Conservation (phyloP, 2,329 filamentous ascomycete genomes). For the Rhinocladiella similis region DNA sequence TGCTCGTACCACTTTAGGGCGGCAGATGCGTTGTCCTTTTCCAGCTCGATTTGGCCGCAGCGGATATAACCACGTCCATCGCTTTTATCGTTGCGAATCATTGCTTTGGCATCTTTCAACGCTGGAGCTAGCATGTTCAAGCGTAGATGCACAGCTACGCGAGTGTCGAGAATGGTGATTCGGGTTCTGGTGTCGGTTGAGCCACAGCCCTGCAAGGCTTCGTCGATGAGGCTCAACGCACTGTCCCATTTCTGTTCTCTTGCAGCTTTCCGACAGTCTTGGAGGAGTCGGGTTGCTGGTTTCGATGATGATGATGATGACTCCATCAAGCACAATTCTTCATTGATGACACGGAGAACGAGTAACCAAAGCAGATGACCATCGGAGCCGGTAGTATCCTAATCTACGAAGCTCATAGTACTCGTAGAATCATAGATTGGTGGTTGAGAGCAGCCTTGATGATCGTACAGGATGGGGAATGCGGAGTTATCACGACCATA, state of each 20-base stretch:
- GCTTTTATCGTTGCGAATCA: constrained; percentile 53
- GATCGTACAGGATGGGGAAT: no score
- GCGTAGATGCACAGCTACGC: constrained; percentile 42
- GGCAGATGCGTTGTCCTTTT: constrained; percentile 52
- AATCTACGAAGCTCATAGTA: no score
- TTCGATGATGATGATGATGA: constrained; percentile 1
- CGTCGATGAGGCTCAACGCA: constrained; percentile 7
- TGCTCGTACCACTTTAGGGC: constrained; percentile 59
- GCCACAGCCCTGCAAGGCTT: constrained; percentile 9
- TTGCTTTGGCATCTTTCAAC: constrained; percentile 57
- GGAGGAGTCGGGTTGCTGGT: constrained; percentile 1
- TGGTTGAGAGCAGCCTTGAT: no score
- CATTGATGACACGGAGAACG: no score
- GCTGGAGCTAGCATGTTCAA: constrained; percentile 52
- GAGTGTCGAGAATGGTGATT: constrained; percentile 39
- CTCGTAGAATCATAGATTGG: no score
- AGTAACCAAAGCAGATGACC: no score
- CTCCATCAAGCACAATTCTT: not conserved
- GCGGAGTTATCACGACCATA: no score
- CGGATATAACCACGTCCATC: constrained; percentile 61
- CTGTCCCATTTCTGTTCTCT: constrained; percentile 13
- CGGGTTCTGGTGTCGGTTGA: constrained; percentile 6
- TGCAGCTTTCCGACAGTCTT: constrained; percentile 1
- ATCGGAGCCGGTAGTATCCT: no score
- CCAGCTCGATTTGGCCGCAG: constrained; percentile 48